Base-by-base conservation (phyloP, 1,139 yeast species). In the Taphrina deformans region DNA sequence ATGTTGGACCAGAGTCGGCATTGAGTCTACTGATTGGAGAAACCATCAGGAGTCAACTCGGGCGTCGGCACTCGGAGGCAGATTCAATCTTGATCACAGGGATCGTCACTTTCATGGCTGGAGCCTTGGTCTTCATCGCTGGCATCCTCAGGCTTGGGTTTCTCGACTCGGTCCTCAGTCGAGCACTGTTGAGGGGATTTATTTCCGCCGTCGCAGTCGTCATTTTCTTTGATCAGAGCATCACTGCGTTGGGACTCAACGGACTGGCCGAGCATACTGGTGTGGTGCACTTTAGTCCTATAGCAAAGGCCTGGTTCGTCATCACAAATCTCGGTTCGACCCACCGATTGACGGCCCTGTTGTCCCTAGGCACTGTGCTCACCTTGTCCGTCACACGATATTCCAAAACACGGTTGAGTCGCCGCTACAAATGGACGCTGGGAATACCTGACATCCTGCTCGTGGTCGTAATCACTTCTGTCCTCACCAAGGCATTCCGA, bases 1-100 rank as follows among this genome's bases (percentile, higher is more conserved):
- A 92, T 65, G 96, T 92, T 6, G 98, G 98, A 0, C 99, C 99
- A 0, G 99, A 93, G 73, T 95, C 93, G 7, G 96, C 98, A 1
- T 88, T 92, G 31, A 88, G 96, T 0, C 80, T 93, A 73, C 87
- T 93, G 50, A 89, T 93, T 1, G 98, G 98, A 2, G 96, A 90
- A 73, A 91, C 95, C 0, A 87, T 91, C n/a, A 90, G 88, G 69
- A 1, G 77, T 75, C 59, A 61, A 71, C 24, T 73, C 68, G 53
- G 69, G 2, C 66, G 65, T 5, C 68, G 68, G 24, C 67, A 70
- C 38, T 59, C 67, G n/a, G 67, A 69, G 31, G 69, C 68, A n/a
- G 71, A 69, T 31, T 67, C 69, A 3, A 79, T 87, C 53, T 88
- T 87, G 69, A 79, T 87, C 26, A 86, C 90, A 2, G 88, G 88